Base-by-base conservation (phyloP, 371 early-diverging fungal genomes). In the Capillidium rhysosporum region DNA sequence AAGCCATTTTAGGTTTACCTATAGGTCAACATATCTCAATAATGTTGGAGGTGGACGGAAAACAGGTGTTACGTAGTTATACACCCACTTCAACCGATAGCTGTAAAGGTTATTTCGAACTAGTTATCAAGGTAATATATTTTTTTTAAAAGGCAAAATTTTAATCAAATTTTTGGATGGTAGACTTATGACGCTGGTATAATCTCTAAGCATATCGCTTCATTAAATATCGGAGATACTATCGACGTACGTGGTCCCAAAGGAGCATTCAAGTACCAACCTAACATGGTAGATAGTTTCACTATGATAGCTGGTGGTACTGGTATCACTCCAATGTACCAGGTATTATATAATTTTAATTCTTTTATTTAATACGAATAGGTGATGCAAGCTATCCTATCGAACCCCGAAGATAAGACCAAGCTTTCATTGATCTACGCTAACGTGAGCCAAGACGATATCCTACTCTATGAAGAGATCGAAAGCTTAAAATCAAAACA, bases 281-380 rank as follows among this genome's bases (percentile, higher is more conserved):
- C 86, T 43, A 90, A 90, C 65, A 75, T 87, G 74, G 73, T 76
- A 46, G 68, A 74, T 28, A 70, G 70, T 9, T 67, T 97, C 29
- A 89, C 89, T 45, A 94, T 98, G 95, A 80, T 97, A 59, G 86
- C 89, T 41, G 93, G 92, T 45, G 87, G 86, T 57, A 82, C 89
- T 52, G 92, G 94, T 49, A 86, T 94, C 61, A 92, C 94, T 0
- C 94, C 94, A 38, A 93, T 93, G 94, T 72, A 80, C 54, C 92
- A 91, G 64, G 73, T 81, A 67, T 57, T 28, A n/a, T 18, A 8
- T 24, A 45, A 9, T 21, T 23, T 25, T 16, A 7, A 49, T 29
- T 25, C 25, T 45, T 12, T 24, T 56, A 41, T 53, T 43, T 41
- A 40, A 46, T 49, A 45, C n/a, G 45, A 31, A 1, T 60, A 77